A percentile compares a stretch with the other conserved stretches of the same genome.
phyloP scores from a whole-genome alignment of 352 stramenopile genomes.

The Pythium sp. region DNA sequence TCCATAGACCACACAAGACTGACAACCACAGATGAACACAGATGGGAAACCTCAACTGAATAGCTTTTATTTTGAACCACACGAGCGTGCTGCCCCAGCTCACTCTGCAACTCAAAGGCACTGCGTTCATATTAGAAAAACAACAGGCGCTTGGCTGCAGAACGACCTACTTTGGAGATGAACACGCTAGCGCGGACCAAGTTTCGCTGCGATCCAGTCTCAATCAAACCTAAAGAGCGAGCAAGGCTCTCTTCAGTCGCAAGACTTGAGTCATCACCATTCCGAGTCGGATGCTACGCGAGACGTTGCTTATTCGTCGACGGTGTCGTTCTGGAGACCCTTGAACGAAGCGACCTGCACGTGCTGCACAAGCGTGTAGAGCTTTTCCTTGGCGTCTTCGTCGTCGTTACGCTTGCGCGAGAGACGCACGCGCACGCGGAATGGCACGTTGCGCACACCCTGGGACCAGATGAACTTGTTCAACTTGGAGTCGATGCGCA shows the following conservation, averaged over 20 bases:
- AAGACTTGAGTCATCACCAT: conserved; percentile 7
- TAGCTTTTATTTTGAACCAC: conserved; percentile 14
- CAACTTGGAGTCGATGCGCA: conserved; percentile 94
- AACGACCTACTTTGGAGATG: neutral
- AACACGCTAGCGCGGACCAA: neutral
- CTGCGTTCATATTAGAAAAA: conserved; percentile 7
- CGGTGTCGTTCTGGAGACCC: conserved; percentile 95
- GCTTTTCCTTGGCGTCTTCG: conserved; percentile 98
- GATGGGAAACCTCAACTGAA: conserved; percentile 23
- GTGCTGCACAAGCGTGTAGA: conserved; percentile 98
- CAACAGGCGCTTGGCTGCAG: neutral
- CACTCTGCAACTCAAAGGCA: neutral
- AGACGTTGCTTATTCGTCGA: conserved; percentile 79
- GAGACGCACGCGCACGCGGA: conserved; percentile 96
- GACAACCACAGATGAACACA: neutral
- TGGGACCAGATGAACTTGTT: conserved; percentile 98
- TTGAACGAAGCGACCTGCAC: conserved; percentile 96
- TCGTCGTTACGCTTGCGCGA: conserved; percentile 99
- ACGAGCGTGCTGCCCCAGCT: neutral
- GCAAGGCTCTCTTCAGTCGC: neutral
- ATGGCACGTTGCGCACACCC: conserved; percentile 98
- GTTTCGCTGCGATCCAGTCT: conserved; percentile 9
- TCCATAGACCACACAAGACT: neutral
- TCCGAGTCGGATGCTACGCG: neutral
- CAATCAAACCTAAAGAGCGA: conserved; percentile 12